phyloP scores from a whole-genome alignment of 192 early-diverging fungal species.

The Umbelopsis sp. region DNA sequence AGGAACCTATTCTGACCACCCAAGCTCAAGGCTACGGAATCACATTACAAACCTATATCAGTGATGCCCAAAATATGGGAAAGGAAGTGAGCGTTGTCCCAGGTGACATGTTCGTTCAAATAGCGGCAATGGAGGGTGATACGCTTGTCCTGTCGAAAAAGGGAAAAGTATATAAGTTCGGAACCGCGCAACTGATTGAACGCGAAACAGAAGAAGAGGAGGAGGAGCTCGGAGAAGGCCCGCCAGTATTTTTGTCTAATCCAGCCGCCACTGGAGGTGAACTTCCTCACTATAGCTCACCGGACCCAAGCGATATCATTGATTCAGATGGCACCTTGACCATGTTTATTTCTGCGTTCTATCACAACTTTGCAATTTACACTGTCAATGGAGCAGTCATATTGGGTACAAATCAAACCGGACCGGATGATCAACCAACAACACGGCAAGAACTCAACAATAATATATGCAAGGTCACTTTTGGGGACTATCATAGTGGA shows the following conservation, averaged over 20 bases:
- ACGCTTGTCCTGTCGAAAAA: conserved; percentile 14
- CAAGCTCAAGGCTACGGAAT: neutral
- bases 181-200: neutral
- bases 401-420: neutral
- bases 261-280: neutral
- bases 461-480: conserved; percentile 23
- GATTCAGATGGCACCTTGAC: neutral
- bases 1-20: neutral
- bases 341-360: conserved; percentile 9
- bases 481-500: conserved; percentile 29
- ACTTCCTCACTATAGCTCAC: conserved; percentile 17
- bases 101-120: conserved; percentile 5
- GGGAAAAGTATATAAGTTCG: conserved; percentile 17
- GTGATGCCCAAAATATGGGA: neutral
- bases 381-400: conserved; percentile 5
- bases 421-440: neutral
- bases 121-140: conserved; percentile 17
- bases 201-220: neutral
- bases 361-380: conserved; percentile 24
- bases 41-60: neutral
- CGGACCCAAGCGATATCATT: neutral
- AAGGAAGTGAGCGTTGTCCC: neutral
- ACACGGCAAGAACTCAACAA: neutral
- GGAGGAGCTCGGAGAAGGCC: neutral
- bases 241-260: neutral